phyloP scores from a whole-genome alignment of 371 early-diverging fungal species.

The Mortierella sp. region DNA sequence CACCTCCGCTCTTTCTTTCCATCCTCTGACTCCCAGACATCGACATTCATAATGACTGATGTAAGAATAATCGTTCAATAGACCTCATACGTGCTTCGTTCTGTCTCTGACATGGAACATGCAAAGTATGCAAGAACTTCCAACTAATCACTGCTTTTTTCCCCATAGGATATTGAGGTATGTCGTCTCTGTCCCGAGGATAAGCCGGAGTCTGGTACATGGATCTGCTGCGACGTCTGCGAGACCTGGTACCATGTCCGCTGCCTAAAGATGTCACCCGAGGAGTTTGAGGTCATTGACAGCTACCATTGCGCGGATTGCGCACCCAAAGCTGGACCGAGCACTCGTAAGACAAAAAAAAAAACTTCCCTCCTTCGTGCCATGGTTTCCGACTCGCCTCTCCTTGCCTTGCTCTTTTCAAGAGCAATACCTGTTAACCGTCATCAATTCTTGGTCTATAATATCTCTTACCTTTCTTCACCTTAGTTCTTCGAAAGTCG shows the following conservation, averaged over 20 bases:
- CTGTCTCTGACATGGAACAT: not conserved
- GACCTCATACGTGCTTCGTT: no score
- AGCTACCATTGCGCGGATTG: conserved; percentile 76
- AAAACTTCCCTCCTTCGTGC: no score
- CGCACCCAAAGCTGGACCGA: conserved; percentile 65
- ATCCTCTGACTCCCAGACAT: not conserved
- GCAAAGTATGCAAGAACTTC: not conserved
- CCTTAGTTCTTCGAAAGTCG: conserved; percentile 65
- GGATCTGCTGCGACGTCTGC: conserved; percentile 81
- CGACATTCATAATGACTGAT: conserved; percentile 10
- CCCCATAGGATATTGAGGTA: conserved; percentile 31
- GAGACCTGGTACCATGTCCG: conserved; percentile 74
- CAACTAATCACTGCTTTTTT: no score
- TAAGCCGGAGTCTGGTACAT: conserved; percentile 58
- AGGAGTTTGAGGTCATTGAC: conserved; percentile 71
- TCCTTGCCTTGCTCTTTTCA: no score
- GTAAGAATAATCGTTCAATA: no score
- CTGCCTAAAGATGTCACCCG: conserved; percentile 67
- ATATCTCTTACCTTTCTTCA: no score
- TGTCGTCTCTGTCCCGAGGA: conserved; percentile 43
- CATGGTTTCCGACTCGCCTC: no score
- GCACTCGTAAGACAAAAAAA: conserved; percentile 69
- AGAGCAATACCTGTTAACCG: no score
- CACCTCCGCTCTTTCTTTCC: not conserved
- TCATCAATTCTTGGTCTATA: no score